These are phyloP conservation scores for Neocatenulostroma microsporum DNA, from an alignment of 2,329 filamentous ascomycete genomes.

Conservation along the genomic window DNA sequence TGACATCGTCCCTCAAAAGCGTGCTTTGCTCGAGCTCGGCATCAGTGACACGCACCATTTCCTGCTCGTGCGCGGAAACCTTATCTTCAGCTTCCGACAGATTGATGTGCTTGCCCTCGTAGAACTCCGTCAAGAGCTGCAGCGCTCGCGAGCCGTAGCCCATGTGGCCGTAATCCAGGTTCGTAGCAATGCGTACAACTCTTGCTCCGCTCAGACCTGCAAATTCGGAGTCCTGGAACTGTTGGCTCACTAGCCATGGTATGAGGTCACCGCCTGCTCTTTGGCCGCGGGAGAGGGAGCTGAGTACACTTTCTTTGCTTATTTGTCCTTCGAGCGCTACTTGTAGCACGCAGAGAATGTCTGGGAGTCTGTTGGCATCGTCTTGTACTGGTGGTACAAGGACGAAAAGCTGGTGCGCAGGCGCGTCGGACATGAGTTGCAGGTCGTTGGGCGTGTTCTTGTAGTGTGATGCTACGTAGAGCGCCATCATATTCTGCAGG, in stretches of 20 bases:
- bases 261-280: slow-evolving; percentile 88
- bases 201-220: slow-evolving; percentile 86
- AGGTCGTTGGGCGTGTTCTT: slow-evolving; percentile 97
- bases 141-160: slow-evolving; percentile 89
- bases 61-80: slow-evolving; percentile 39
- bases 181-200: slow-evolving; percentile 89
- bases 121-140: slow-evolving; percentile 82
- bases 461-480: slow-evolving; percentile 96
- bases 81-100: slow-evolving; percentile 62
- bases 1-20: slow-evolving; percentile 79
- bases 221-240: slow-evolving; percentile 97
- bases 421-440: slow-evolving; percentile 97
- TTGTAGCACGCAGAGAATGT: slow-evolving; percentile 91
- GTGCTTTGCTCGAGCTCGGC: slow-evolving; percentile 67
- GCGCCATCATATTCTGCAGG: slow-evolving; percentile 93
- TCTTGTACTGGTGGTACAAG: slow-evolving; percentile 79
- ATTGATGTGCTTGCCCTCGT: slow-evolving; percentile 83
- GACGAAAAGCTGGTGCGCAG: slow-evolving; percentile 92
- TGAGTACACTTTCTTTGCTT: slow-evolving; percentile 84
- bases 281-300: slow-evolving; percentile 79
- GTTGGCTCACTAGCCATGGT: slow-evolving; percentile 93
- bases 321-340: slow-evolving; percentile 92
- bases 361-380: slow-evolving; percentile 69
- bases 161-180: slow-evolving; percentile 86
- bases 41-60: slow-evolving; percentile 71